These are phyloP conservation scores for Ophiostoma populinum DNA, from an alignment of 2,329 filamentous ascomycete species.

Conservation along the genomic window DNA sequence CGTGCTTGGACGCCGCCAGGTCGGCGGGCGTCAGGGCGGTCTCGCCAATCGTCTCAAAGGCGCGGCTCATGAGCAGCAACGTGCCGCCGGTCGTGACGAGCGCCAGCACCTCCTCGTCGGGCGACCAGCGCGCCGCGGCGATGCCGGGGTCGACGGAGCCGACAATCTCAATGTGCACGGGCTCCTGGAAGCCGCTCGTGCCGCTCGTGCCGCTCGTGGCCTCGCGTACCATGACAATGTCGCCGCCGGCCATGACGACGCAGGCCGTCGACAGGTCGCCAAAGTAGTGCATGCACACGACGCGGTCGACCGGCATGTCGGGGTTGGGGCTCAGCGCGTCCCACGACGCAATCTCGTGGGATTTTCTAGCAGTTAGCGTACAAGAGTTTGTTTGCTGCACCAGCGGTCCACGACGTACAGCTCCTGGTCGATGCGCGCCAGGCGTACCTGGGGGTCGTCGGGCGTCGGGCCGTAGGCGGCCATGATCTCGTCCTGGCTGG, in stretches of 20 bases:
- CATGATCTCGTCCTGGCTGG: conserved; percentile 57
- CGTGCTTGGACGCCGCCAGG: conserved; percentile 75
- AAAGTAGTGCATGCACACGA: conserved; percentile 73
- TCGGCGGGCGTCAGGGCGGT: conserved; percentile 57
- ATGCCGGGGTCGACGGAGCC: conserved; percentile 90
- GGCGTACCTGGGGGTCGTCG: conserved; percentile 53
- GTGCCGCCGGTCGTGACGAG: conserved; percentile 60
- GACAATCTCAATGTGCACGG: conserved; percentile 83
- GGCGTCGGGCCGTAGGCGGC: conserved; percentile 70
- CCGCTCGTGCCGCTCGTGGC: conserved; percentile 18
- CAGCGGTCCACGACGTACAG: background rate
- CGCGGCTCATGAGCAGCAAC: conserved; percentile 79
- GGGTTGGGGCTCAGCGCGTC: conserved; percentile 69
- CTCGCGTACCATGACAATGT: conserved; percentile 75
- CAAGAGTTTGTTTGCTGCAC: background rate
- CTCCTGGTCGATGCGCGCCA: conserved; percentile 33
- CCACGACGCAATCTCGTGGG: conserved; percentile 58
- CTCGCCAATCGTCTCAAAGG: conserved; percentile 71
- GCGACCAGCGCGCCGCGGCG: conserved; percentile 77
- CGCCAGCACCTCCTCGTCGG: conserved; percentile 79
- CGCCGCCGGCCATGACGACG: conserved; percentile 73
- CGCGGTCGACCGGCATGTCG: conserved; percentile 54
- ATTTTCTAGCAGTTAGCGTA: conserved; percentile 8
- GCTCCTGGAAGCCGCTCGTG: conserved; percentile 26
- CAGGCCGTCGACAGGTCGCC: conserved; percentile 62